Conservation (phyloP, 345 rosid species). For the Gossypium australe region DNA sequence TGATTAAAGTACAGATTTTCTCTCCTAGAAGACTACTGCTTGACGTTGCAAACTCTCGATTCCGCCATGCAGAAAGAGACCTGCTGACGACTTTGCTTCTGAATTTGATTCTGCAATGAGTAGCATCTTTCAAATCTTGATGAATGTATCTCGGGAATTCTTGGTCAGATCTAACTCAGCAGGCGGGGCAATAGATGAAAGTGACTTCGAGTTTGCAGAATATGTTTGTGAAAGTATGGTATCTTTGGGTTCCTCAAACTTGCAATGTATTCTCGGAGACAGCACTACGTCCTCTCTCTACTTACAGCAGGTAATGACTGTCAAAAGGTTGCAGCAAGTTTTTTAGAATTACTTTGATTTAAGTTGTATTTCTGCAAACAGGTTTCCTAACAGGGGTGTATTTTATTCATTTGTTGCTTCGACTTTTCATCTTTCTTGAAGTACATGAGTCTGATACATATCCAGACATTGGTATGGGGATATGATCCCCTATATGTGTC, state of each 20-base stretch:
- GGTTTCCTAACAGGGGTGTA: not conserved
- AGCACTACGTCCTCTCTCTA: constrained; percentile 40
- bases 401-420: not conserved
- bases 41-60: constrained; percentile 14
- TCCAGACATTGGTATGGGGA: too few species aligned
- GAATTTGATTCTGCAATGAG: constrained; percentile 80
- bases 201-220: constrained; percentile 74
- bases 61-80: constrained; percentile 67
- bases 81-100: constrained; percentile 56
- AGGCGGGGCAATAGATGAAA: constrained; percentile 54
- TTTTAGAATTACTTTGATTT: not conserved
- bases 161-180: constrained; percentile 49
- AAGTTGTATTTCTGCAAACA: constrained; percentile 3
- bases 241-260: constrained; percentile 74
- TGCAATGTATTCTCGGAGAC: constrained; percentile 67
- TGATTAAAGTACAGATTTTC: constrained; percentile 2
- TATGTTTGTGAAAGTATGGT: constrained; percentile 87
- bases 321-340: not conserved
- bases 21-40: not conserved
- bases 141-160: constrained; percentile 69
- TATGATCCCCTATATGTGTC: too few species aligned
- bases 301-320: constrained; percentile 64
- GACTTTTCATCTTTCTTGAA: too few species aligned
- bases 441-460: too few species aligned
- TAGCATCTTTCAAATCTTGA: constrained; percentile 67